Evolutionary conservation across 106 monocot genomes (phyloP).

Genomic region (Hemerocallis citrina): DNA sequence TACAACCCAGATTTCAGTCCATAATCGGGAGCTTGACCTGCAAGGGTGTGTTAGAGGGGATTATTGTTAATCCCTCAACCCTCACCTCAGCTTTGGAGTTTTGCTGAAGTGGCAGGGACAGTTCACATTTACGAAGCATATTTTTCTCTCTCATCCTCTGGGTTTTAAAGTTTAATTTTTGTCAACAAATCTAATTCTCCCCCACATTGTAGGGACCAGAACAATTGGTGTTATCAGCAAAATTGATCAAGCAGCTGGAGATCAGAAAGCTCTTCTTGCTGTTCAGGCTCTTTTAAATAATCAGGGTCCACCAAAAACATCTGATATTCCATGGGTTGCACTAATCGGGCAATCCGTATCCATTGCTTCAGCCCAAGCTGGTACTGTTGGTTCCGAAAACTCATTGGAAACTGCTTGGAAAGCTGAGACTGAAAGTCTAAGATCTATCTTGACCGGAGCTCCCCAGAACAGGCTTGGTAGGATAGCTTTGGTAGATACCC

Average conservation of each 20-base stretch:
- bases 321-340: conserved; percentile 88
- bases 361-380: conserved; percentile 86
- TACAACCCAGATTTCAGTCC: too few relatives aligned
- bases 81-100: too few relatives aligned
- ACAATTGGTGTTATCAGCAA: conserved; percentile 89
- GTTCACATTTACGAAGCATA: not conserved
- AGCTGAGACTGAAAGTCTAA: conserved; percentile 78
- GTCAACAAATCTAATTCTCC: not conserved
- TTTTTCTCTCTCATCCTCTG: not conserved
- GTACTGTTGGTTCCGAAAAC: conserved; percentile 60
- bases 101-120: too few relatives aligned
- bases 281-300: conserved; percentile 64
- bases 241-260: conserved; percentile 89
- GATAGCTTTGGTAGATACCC: conserved; percentile 72
- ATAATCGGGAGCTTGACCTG: too few relatives aligned
- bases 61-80: too few relatives aligned
- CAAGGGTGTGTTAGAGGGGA: too few relatives aligned
- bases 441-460: conserved; percentile 70
- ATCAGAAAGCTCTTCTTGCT: conserved; percentile 66
- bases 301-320: conserved; percentile 69
- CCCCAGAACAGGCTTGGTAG: conserved; percentile 84
- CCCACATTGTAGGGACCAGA: conserved; percentile 45
- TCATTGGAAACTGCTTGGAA: conserved; percentile 89
- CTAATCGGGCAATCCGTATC: conserved; percentile 86
- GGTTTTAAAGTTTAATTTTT: not conserved